Conservation (phyloP, 139 green algal genomes). For the Picochlorum sp. region DNA sequence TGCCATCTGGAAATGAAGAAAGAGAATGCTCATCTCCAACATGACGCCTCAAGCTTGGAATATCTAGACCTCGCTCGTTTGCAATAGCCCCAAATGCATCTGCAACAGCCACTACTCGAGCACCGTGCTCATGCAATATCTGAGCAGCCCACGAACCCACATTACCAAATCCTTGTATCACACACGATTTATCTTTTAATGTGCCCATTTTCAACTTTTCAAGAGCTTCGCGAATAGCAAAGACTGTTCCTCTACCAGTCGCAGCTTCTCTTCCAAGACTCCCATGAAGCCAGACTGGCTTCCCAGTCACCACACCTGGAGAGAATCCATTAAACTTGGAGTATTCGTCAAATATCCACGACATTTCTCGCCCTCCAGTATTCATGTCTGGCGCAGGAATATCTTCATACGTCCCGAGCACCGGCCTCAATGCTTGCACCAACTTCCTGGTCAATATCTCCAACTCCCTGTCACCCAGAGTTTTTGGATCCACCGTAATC, state of each 20-base stretch:
- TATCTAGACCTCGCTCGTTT: slow-evolving; percentile 64
- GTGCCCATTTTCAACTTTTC: slow-evolving; percentile 18
- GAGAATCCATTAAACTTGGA: slow-evolving; percentile 74
- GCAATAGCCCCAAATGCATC: slow-evolving; percentile 57
- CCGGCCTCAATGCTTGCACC: slow-evolving; percentile 73
- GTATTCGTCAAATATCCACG: slow-evolving; percentile 84
- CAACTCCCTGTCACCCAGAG: slow-evolving; percentile 62
- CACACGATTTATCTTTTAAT: slow-evolving; percentile 56
- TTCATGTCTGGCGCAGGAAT: slow-evolving; percentile 87
- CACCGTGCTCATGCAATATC: slow-evolving; percentile 60
- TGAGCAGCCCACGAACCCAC: slow-evolving; percentile 54
- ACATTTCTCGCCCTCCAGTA: slow-evolving; percentile 64
- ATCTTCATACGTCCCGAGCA: slow-evolving; percentile 73
- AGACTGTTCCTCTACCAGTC: slow-evolving; percentile 70
- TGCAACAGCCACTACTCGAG: slow-evolving; percentile 63
- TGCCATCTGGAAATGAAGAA: slow-evolving; percentile 15
- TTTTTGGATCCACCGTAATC: slow-evolving; percentile 51
- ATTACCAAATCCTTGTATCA: slow-evolving; percentile 91
- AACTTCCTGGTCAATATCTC: slow-evolving; percentile 87
- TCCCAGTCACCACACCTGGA: slow-evolving; percentile 75
- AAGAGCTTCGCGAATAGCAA: slow-evolving; percentile 56
- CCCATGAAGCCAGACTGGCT: slow-evolving; percentile 81
- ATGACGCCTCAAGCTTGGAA: slow-evolving; percentile 49
- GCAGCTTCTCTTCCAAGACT: slow-evolving; percentile 70
- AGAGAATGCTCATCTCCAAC: slow-evolving; percentile 26